phyloP scores from a whole-genome alignment of 139 green algal species.

The Tetraselmis chui region DNA sequence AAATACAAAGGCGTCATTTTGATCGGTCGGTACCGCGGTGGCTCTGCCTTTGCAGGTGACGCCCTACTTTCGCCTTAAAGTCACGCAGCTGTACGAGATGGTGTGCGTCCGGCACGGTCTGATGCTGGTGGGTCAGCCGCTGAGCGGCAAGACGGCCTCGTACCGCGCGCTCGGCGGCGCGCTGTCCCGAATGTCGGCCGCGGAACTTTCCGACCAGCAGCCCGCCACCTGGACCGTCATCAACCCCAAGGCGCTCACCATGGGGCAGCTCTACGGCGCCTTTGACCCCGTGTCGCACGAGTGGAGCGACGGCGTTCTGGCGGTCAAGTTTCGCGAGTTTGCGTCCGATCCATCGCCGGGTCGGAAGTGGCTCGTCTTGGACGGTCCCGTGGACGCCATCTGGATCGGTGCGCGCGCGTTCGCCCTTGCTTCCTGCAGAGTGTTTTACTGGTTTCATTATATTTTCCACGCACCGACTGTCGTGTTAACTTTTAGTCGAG shows the following conservation, averaged over 20 bases:
- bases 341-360: constrained; percentile 54
- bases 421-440: too few relatives aligned
- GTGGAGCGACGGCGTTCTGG: constrained; percentile 73
- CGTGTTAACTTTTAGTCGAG: too few relatives aligned
- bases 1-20: too few relatives aligned
- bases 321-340: constrained; percentile 61
- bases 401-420: constrained; percentile 62
- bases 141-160: constrained; percentile 58
- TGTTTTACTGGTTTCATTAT: too few relatives aligned
- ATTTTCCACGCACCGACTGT: too few relatives aligned
- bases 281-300: constrained; percentile 78
- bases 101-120: constrained; percentile 79
- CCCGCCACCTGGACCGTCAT: constrained; percentile 10
- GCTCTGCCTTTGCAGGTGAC: too few relatives aligned
- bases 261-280: constrained; percentile 84
- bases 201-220: background rate
- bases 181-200: background rate
- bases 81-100: constrained; percentile 81
- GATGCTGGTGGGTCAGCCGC: constrained; percentile 74
- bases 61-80: constrained; percentile 11
- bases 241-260: constrained; percentile 87
- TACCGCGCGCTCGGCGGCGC: background rate
- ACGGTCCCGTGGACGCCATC: constrained; percentile 73
- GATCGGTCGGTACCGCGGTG: too few relatives aligned
- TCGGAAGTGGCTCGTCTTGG: constrained; percentile 75